Conservation (phyloP, 1,139 yeast genomes). For the Saccharomycopsis crataegensis region DNA sequence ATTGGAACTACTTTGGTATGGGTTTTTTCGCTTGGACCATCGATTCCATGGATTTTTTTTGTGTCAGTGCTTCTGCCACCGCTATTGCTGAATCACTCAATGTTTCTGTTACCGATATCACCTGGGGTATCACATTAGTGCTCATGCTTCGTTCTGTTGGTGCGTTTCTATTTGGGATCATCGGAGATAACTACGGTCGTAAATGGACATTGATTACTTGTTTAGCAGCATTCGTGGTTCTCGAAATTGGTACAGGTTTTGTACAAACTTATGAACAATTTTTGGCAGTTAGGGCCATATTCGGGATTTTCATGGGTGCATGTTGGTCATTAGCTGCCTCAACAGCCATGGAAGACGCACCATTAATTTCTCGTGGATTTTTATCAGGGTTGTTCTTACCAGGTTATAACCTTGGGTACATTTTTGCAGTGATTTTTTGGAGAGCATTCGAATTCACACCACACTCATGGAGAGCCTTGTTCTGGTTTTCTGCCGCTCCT, state of each 20-base stretch:
- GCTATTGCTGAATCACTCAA: constrained; percentile 37
- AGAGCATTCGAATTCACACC: constrained; percentile 32
- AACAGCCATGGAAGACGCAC: constrained; percentile 42
- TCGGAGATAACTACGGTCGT: constrained; percentile 46
- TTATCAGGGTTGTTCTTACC: constrained; percentile 40
- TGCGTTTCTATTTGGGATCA: constrained; percentile 48
- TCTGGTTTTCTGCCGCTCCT: constrained; percentile 49
- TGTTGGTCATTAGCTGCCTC: constrained; percentile 43
- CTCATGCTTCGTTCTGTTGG: constrained; percentile 55
- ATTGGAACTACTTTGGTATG: constrained; percentile 39
- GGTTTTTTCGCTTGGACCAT: constrained; percentile 45
- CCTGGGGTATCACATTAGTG: constrained; percentile 54
- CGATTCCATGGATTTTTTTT: constrained; percentile 48
- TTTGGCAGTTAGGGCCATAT: constrained; percentile 43
- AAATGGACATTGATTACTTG: constrained; percentile 46
- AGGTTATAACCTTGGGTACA: constrained; percentile 39
- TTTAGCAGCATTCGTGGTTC: constrained; percentile 35
- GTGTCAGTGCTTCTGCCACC: constrained; percentile 39
- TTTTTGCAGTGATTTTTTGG: constrained; percentile 38
- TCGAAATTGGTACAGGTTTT: constrained; percentile 52
- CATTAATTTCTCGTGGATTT: constrained; percentile 35
- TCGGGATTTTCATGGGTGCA: constrained; percentile 48
- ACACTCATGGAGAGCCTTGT: constrained; percentile 43
- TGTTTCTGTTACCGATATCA: constrained; percentile 35
- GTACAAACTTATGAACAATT: constrained; percentile 42